These are phyloP conservation scores for Ceratobasidium sp. DNA, from an alignment of 1,284 basidiomycete genomes.

Conservation along the genomic window DNA sequence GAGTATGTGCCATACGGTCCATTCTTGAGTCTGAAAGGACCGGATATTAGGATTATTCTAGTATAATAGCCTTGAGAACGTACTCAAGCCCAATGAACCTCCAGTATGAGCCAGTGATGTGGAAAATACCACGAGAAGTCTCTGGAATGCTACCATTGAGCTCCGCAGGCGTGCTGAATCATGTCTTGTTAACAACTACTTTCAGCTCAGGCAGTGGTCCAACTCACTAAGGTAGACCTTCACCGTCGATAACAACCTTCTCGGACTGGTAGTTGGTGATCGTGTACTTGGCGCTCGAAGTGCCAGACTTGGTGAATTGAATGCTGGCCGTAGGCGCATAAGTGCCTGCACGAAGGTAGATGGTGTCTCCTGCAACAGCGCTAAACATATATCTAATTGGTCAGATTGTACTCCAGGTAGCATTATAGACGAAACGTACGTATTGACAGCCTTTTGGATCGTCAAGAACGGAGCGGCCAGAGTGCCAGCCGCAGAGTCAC, in stretches of 20 bases:
- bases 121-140: constrained; percentile 45
- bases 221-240: constrained; percentile 43
- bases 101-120: constrained; percentile 47
- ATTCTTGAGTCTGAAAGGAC: constrained; percentile 37
- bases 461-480: constrained; percentile 46
- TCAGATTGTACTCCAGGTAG: background rate
- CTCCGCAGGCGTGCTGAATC: constrained; percentile 46
- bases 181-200: background rate
- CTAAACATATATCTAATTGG: background rate
- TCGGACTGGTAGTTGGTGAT: constrained; percentile 49
- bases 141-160: constrained; percentile 46
- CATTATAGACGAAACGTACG: constrained; percentile 11
- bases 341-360: constrained; percentile 49
- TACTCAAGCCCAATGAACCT: constrained; percentile 48
- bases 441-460: constrained; percentile 47
- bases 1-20: constrained; percentile 49
- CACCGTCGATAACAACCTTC: constrained; percentile 49
- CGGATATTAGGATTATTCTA: background rate
- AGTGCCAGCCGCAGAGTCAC: constrained; percentile 47
- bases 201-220: background rate
- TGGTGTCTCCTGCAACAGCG: constrained; percentile 48
- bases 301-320: constrained; percentile 48
- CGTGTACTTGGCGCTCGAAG: constrained; percentile 46
- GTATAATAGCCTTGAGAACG: background rate
- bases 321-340: constrained; percentile 47